Conservation (phyloP, 345 rosid genomes). For the Heritiera fomes region DNA sequence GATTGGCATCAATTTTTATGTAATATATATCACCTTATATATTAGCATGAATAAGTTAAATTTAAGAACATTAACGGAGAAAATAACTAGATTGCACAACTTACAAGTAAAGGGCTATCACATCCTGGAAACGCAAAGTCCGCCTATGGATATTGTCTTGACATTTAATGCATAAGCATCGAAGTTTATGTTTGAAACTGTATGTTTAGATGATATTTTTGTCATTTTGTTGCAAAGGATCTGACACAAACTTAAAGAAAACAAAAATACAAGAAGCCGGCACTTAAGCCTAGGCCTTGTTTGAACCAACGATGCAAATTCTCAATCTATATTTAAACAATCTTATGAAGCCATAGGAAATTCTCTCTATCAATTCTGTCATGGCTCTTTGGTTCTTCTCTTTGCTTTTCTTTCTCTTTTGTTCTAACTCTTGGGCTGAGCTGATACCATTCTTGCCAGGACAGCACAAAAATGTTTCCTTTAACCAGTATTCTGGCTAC, state of each 20-base stretch:
- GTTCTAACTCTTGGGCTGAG: constrained; percentile 30
- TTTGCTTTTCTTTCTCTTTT: constrained; percentile 22
- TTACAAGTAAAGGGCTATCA: neutral
- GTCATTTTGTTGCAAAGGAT: neutral
- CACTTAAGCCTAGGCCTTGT: neutral
- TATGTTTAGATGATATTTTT: neutral
- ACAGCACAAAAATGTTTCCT: constrained; percentile 36
- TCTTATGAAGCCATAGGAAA: neutral
- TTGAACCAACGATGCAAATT: neutral
- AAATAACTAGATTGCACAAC: neutral
- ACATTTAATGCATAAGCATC: neutral
- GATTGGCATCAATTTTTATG: too few relatives aligned
- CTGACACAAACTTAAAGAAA: neutral
- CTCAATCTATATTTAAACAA: neutral
- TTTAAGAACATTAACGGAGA: too few relatives aligned
- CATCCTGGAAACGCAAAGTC: neutral
- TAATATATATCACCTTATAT: too few relatives aligned
- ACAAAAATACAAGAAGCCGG: neutral
- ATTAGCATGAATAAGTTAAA: too few relatives aligned
- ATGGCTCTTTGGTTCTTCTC: constrained; percentile 28
- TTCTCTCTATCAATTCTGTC: neutral
- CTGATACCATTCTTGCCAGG: constrained; percentile 37
- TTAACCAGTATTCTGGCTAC: constrained; percentile 38
- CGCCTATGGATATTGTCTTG: neutral
- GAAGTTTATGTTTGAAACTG: neutral